Base-by-base conservation (phyloP, 2,329 filamentous ascomycete species). In the Teratosphaeria pseudoeucalypti region DNA sequence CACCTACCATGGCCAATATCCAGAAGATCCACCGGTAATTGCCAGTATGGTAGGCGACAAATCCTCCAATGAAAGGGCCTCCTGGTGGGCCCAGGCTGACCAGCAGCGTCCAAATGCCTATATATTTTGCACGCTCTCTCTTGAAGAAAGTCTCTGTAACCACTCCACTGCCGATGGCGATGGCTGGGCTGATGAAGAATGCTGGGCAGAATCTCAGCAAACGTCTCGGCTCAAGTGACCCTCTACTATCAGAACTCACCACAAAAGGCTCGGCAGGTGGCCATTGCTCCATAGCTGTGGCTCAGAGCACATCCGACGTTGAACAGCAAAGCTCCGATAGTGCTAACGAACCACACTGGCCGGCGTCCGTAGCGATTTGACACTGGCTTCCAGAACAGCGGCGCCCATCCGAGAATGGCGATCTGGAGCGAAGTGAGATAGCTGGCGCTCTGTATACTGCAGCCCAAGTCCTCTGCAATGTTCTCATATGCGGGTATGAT, bases 71-170 rank as follows among this genome's bases (percentile, higher is more conserved):
- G 58, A 77, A 73, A 0, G 75, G 75, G 1, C 73, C 74, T 12
- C 71, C 64, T 1, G 78, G 78, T 29, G 78, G 75, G 37, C 79
- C 79, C 11, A 82, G 60, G 0, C 79, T 81, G 14, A 81, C 69
- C 68, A 82, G 73, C 32, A 76, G 64, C 1, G 81, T 83, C 82
- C 81, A 82, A n/a, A 83, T 72, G 32, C 82, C 82, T 77, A 84
- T 82, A 56, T 79, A 82, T 55, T 74, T 75, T 5, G 75, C 81
- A 26, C 81, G 72, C 54, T 84, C 78, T 34, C 77, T 77, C 65
- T 79, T 80, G 70, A 84, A 84, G 61, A 82, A 83, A 1, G 78
- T 81, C 65, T 84, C 82, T 16, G 79, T 77, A 2, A 84, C 82
- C 9, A 84, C 80, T 0, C 76, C 81, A 66, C 79, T 82, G 27